Conservation (phyloP, 352 stramenopile genomes). For the Aphanomyces astaci region DNA sequence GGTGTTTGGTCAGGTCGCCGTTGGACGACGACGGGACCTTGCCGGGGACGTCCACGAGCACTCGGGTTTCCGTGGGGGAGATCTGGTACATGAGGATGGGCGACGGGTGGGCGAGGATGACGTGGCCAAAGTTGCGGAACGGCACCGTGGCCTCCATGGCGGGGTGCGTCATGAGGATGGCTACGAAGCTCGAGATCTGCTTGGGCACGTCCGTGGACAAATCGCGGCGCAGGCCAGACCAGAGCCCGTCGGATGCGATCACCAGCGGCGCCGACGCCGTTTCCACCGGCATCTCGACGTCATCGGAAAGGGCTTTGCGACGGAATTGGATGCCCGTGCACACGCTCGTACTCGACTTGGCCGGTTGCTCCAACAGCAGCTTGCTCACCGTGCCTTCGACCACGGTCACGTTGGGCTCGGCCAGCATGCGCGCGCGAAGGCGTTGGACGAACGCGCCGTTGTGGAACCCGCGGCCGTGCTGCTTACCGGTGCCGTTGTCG, state of each 20-base stretch:
- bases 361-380: neutral
- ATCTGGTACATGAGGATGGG: slow-evolving; percentile 32
- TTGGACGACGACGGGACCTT: slow-evolving; percentile 26
- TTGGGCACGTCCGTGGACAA: slow-evolving; percentile 28
- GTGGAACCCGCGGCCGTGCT: slow-evolving; percentile 33
- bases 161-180: slow-evolving; percentile 32
- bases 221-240: slow-evolving; percentile 26
- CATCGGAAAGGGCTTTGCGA: slow-evolving; percentile 8
- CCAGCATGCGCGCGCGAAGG: slow-evolving; percentile 26
- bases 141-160: slow-evolving; percentile 32
- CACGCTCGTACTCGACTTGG: slow-evolving; percentile 2
- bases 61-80: slow-evolving; percentile 34
- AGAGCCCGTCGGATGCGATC: slow-evolving; percentile 36
- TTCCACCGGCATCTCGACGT: slow-evolving; percentile 19
- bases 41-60: slow-evolving; percentile 38
- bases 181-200: slow-evolving; percentile 35
- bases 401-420: slow-evolving; percentile 30
- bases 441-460: slow-evolving; percentile 37
- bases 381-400: slow-evolving; percentile 31
- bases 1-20: slow-evolving; percentile 27
- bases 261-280: slow-evolving; percentile 29
- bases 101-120: slow-evolving; percentile 34
- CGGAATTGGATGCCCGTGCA: slow-evolving; percentile 12
- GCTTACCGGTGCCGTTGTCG: slow-evolving; percentile 20
- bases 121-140: slow-evolving; percentile 34